phyloP scores from a whole-genome alignment of 129 eudicot species.

The Scalesia atractyloides region DNA sequence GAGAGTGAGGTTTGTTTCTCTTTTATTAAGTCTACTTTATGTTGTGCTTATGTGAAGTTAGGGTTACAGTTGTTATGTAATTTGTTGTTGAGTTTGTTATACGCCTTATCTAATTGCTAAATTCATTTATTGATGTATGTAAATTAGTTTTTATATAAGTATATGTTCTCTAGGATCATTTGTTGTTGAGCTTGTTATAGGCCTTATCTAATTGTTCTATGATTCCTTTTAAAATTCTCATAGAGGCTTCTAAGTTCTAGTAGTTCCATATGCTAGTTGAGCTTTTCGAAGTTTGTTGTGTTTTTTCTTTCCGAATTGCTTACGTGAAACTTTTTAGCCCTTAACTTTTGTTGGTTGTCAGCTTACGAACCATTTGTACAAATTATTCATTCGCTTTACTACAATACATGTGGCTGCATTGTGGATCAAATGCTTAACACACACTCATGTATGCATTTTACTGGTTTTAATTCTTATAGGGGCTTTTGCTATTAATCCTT shows the following conservation, averaged over 20 bases:
- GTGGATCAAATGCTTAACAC: not conserved
- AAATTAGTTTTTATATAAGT: too few species aligned
- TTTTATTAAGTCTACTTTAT: too few species aligned
- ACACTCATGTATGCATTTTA: constrained; percentile 1
- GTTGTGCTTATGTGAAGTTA: too few species aligned
- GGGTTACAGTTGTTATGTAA: too few species aligned
- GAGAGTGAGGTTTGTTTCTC: too few species aligned
- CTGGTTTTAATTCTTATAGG: not conserved
- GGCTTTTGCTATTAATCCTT: too few species aligned
- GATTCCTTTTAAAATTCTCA: not conserved
- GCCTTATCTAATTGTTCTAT: too few species aligned
- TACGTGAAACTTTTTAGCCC: not conserved
- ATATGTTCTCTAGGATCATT: too few species aligned
- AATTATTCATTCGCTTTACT: not conserved
- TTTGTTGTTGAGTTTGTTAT: too few species aligned
- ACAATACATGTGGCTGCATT: not conserved
- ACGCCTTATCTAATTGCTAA: too few species aligned
- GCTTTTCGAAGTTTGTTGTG: not conserved
- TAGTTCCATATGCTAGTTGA: constrained; percentile 7
- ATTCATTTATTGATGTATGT: too few species aligned
- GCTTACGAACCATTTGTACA: not conserved
- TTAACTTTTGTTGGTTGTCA: not conserved
- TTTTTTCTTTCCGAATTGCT: not conserved
- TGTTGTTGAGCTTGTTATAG: too few species aligned
- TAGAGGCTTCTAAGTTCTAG: constrained; percentile 12